Conservation (phyloP, 169 alveolate species). For the Eimeria maxima region DNA sequence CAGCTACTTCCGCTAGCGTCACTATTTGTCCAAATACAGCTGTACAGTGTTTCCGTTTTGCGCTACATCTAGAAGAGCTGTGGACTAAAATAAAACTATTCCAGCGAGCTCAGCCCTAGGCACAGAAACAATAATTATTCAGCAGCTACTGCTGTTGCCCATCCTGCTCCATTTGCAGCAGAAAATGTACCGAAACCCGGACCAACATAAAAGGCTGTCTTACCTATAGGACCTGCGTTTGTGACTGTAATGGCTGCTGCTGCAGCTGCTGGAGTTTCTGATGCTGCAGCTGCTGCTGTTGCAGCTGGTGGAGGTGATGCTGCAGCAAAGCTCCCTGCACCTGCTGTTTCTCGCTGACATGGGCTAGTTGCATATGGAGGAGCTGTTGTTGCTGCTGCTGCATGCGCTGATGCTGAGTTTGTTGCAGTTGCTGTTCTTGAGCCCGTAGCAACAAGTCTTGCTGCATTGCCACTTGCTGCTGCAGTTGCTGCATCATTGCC, state of each 20-base stretch:
- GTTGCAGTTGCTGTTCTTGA: slow-evolving; percentile 70
- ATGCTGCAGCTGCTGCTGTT: slow-evolving; percentile 48
- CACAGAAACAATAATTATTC: not conserved
- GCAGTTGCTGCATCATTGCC: slow-evolving; percentile 76
- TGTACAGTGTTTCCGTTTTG: not conserved
- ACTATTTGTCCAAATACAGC: not conserved
- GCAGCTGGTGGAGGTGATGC: slow-evolving; percentile 69
- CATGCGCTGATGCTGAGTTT: slow-evolving; percentile 63
- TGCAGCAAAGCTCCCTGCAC: slow-evolving; percentile 70
- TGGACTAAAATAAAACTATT: not conserved
- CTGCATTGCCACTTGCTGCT: slow-evolving; percentile 71
- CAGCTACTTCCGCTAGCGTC: not conserved
- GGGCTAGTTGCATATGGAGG: slow-evolving; percentile 59
- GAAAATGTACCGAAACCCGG: not conserved
- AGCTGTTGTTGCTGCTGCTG: slow-evolving; percentile 58
- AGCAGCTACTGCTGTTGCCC: not conserved
- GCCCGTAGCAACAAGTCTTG: slow-evolving; percentile 72
- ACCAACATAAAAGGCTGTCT: not conserved
- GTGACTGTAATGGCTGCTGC: slow-evolving; percentile 37
- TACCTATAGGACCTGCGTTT: slow-evolving; percentile 21
- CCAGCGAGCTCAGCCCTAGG: not conserved
- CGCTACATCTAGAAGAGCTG: not conserved
- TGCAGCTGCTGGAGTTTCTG: slow-evolving; percentile 63
- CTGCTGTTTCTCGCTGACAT: slow-evolving; percentile 65
- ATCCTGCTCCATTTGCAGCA: not conserved